phyloP scores from a whole-genome alignment of 2,329 filamentous ascomycete genomes.

The Pseudofabraea citricarpa region DNA sequence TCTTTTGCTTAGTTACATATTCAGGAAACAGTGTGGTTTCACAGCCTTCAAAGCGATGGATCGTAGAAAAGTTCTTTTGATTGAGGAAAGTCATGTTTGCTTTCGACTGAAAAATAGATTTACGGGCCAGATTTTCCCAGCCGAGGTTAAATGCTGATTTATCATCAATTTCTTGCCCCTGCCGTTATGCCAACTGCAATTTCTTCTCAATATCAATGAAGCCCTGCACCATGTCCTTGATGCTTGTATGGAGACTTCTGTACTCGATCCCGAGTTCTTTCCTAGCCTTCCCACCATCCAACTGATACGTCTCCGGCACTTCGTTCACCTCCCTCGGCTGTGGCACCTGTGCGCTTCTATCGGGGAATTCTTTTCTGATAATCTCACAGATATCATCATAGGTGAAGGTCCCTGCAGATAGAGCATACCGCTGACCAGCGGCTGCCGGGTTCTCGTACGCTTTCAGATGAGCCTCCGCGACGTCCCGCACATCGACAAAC shows the following conservation, averaged over 20 bases:
- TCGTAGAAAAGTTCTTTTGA: too few relatives aligned
- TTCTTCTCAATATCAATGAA: slow-evolving; percentile 19
- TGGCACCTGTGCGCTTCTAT: slow-evolving; percentile 43
- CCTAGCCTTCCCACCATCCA: slow-evolving; percentile 19
- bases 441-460: slow-evolving; percentile 51
- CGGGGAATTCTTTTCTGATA: slow-evolving; percentile 47
- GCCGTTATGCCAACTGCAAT: too few relatives aligned
- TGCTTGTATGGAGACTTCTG: slow-evolving; percentile 13
- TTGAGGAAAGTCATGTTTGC: too few relatives aligned
- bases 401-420: slow-evolving; percentile 52
- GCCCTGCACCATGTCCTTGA: slow-evolving; percentile 18
- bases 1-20: too few relatives aligned
- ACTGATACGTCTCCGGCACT: slow-evolving; percentile 14
- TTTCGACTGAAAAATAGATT: too few relatives aligned
- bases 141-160: too few relatives aligned
- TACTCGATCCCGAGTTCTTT: slow-evolving; percentile 20
- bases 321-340: slow-evolving; percentile 16
- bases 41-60: too few relatives aligned
- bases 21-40: too few relatives aligned
- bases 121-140: too few relatives aligned
- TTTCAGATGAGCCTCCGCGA: slow-evolving; percentile 55
- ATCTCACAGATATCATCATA: slow-evolving; percentile 54
- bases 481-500: slow-evolving; percentile 55
- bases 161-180: too few relatives aligned
- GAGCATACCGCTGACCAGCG: slow-evolving; percentile 56